Base-by-base conservation (phyloP, 1,284 basidiomycete genomes). In the Leccinum angustisporum region DNA sequence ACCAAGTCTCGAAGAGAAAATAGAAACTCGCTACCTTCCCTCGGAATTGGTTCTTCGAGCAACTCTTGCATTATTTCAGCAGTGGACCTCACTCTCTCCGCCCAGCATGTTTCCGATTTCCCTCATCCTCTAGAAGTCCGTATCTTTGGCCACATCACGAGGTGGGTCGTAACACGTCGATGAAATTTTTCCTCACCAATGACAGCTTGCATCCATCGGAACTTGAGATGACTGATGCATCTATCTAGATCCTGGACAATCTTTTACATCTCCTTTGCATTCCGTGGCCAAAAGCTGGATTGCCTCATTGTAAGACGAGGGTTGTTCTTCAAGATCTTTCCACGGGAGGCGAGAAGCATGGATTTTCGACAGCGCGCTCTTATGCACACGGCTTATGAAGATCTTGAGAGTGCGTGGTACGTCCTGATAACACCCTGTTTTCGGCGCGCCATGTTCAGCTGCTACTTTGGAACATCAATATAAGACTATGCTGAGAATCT, bases 291-390 rank as follows among this genome's bases (percentile, higher is more conserved):
- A 58, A 65, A 30, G 61, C 62, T 38, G 69, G 75, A 10, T 71
- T 75, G 6, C 60, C 64, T 33, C 48, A 50, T 51, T 81, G 81
- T 33, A 69, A 70, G 34, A 80, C 87, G 77, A 83, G 80, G 64
- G 80, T 82, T 14, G 77, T 89, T 90, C 70, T 91, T 91, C 79
- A 82, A 83, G 62, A 82, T 90, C 43, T 88, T 84, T 56, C 89
- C 88, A 1, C 80, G 89, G 7, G 89, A 91, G 72, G 88, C 88
- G 8, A 82, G 77, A 59, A 83, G 79, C 69, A 90, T 91, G 86
- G 88, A 90, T 68, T 88, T 89, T 5, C 89, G 90, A 66, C 88
- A 90, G 67, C 81, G 88, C 5, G 66, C 90, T 18, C 75, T 91
- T 3, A 78, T 91, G 30, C 87, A 86, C 33, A 79, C 82, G 1